Conservation (phyloP, 257 asterid species). For the Nicotiana undulata region DNA sequence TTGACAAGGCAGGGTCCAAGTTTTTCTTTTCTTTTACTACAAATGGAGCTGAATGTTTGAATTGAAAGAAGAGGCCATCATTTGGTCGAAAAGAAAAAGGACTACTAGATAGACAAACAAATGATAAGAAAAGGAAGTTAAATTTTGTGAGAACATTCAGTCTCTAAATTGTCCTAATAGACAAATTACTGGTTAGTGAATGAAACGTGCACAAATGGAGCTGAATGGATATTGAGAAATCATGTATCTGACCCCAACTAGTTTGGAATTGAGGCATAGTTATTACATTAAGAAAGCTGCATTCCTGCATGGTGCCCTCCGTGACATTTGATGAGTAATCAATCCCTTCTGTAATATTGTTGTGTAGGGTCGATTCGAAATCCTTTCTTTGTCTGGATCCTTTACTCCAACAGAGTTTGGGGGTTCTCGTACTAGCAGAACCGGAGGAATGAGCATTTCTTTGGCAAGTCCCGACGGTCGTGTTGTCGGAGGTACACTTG, state of each 20-base stretch:
- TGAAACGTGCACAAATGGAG: neutral
- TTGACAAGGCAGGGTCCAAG: neutral
- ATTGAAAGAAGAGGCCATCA: neutral
- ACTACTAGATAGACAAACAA: neutral
- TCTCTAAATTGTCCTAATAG: neutral
- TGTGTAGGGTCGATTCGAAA: slow-evolving; percentile 60
- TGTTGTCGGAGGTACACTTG: slow-evolving; percentile 71
- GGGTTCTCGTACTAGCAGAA: slow-evolving; percentile 41
- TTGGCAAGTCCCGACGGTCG: slow-evolving; percentile 86
- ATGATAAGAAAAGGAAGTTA: neutral
- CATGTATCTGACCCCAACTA: neutral
- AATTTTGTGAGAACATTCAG: neutral
- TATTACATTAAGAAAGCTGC: neutral
- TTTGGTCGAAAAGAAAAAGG: neutral
- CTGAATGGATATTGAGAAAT: neutral
- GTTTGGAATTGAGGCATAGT: neutral
- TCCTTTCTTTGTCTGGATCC: slow-evolving; percentile 64
- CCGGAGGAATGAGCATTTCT: slow-evolving; percentile 66
- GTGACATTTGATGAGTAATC: neutral
- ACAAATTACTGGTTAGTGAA: neutral
- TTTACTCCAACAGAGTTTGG: slow-evolving; percentile 59
- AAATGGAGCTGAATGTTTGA: neutral
- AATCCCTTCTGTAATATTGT: slow-evolving; percentile 4
- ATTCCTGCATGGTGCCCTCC: neutral
- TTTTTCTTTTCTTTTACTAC: neutral